These are phyloP conservation scores for Schizosaccharomyces cryophilus DNA, from an alignment of 805 yeast species.

Conservation along the genomic window DNA sequence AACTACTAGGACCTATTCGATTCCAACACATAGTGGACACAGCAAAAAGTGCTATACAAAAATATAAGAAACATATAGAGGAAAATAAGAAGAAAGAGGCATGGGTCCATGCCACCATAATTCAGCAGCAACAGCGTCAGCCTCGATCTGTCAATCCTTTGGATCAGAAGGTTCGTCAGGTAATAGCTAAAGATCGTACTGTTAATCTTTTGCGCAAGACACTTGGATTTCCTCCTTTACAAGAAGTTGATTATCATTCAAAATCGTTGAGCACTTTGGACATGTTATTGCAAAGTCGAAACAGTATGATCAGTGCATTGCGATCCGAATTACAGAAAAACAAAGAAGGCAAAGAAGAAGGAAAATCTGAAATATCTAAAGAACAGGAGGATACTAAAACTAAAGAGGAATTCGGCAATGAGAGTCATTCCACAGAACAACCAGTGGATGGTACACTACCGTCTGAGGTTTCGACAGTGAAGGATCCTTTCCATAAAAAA, in stretches of 20 bases:
- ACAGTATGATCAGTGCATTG: background rate
- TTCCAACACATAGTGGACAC: conserved; percentile 1
- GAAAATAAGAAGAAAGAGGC: background rate
- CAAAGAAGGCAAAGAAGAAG: background rate
- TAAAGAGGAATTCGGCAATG: background rate
- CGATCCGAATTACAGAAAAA: background rate
- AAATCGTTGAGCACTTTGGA: background rate
- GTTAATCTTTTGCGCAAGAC: background rate
- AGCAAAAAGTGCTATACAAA: background rate
- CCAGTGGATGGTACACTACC: no score
- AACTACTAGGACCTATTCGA: conserved; percentile 2
- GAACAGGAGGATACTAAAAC: background rate
- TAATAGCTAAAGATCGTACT: background rate
- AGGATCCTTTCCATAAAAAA: no score
- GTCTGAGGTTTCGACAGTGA: no score
- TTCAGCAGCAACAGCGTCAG: background rate
- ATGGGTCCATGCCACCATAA: background rate
- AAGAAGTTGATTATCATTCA: background rate
- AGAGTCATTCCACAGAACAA: background rate
- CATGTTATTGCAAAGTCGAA: background rate
- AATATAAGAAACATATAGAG: background rate
- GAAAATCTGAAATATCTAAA: background rate
- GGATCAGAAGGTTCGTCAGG: background rate
- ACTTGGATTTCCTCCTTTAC: background rate
- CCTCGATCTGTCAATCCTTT: background rate